phyloP scores from a whole-genome alignment of 2,329 filamentous ascomycete genomes.

The Pseudocercospora musae region DNA sequence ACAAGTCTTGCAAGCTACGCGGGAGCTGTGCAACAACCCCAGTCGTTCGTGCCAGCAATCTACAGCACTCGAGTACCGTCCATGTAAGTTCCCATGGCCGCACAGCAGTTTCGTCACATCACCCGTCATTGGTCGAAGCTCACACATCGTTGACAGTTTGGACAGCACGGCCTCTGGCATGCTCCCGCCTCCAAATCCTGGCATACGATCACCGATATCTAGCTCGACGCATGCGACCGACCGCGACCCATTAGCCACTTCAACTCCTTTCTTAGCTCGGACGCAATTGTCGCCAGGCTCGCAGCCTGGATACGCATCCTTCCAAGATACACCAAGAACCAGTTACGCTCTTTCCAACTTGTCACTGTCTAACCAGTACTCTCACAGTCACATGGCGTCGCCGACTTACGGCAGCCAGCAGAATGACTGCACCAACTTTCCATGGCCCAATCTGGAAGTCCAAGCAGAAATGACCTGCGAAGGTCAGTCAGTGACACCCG shows the following conservation, averaged over 20 bases:
- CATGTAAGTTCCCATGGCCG: slow-evolving; percentile 42
- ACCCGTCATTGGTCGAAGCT: slow-evolving; percentile 21
- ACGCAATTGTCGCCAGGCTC: slow-evolving; percentile 29
- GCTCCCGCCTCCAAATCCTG: slow-evolving; percentile 27
- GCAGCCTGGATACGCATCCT: slow-evolving; percentile 29
- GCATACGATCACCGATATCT: slow-evolving; percentile 28
- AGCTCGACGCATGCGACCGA: slow-evolving; percentile 28
- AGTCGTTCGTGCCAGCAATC: slow-evolving; percentile 40
- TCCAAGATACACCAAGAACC: slow-evolving; percentile 34
- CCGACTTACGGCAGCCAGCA: slow-evolving; percentile 27
- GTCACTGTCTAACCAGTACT: slow-evolving; percentile 25
- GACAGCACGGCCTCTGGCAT: slow-evolving; percentile 29
- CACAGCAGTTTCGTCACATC: slow-evolving; percentile 19
- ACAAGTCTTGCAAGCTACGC: slow-evolving; percentile 35
- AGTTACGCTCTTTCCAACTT: slow-evolving; percentile 25
- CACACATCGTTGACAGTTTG: slow-evolving; percentile 30
- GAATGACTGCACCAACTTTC: slow-evolving; percentile 39
- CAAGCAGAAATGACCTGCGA: slow-evolving; percentile 64
- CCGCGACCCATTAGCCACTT: slow-evolving; percentile 28
- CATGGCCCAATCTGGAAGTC: slow-evolving; percentile 47
- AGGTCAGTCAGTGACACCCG: slow-evolving; percentile 59
- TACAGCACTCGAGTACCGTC: slow-evolving; percentile 41
- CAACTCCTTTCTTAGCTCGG: slow-evolving; percentile 28
- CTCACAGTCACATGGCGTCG: slow-evolving; percentile 30
- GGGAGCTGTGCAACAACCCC: slow-evolving; percentile 35